Conservation (phyloP, 1,139 yeast genomes). For the Pichia sp. region DNA sequence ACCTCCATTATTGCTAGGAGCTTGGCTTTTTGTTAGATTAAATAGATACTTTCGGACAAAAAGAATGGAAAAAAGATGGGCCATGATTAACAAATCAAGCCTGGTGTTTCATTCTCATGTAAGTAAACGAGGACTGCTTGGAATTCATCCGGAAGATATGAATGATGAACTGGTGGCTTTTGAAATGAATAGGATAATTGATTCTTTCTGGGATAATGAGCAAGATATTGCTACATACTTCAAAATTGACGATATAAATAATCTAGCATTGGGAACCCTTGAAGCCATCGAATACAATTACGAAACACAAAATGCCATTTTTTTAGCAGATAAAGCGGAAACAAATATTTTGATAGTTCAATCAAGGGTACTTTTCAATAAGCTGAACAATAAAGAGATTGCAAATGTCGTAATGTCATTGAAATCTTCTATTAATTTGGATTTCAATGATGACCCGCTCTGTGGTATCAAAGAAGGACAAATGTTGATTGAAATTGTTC, state of each 20-base stretch:
- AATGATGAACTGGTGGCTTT: constrained; percentile 22
- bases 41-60: constrained; percentile 13
- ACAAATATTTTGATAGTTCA: constrained; percentile 18
- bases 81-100: constrained; percentile 15
- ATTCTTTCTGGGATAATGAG: constrained; percentile 28
- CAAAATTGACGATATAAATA: constrained; percentile 14
- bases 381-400: constrained; percentile 16
- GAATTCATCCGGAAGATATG: constrained; percentile 21
- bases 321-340: constrained; percentile 9
- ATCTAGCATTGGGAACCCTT: constrained; percentile 24
- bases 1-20: constrained; percentile 29
- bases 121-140: constrained; percentile 3
- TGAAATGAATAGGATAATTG: constrained; percentile 25
- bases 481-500: constrained; percentile 27
- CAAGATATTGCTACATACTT: constrained; percentile 23
- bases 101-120: constrained; percentile 17
- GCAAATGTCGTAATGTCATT: constrained; percentile 21
- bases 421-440: constrained; percentile 6
- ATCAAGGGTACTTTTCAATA: constrained; percentile 25
- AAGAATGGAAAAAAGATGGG: constrained; percentile 19
- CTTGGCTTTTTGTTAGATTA: constrained; percentile 20
- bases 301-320: constrained; percentile 13
- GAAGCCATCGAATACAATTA: constrained; percentile 28
- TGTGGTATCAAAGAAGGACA: not conserved
- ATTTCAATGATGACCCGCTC: not conserved